Evolutionary conservation across 495 filamentous ascomycete genomes (phyloP).

Genomic region (Neurospora sp.): DNA sequence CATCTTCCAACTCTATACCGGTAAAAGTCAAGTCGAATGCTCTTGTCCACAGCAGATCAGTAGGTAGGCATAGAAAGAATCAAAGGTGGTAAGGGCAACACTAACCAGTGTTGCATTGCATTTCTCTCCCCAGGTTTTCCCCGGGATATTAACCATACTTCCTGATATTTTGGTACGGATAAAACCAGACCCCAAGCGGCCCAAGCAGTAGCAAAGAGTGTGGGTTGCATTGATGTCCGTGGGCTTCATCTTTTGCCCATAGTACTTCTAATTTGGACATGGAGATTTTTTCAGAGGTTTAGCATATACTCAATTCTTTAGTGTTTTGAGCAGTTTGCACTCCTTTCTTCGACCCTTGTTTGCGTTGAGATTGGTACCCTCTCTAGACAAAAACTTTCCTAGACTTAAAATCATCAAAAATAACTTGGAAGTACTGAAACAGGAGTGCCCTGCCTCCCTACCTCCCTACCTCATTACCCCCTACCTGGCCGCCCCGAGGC

Average conservation of each 20-base stretch:
- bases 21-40: background rate
- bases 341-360: no score
- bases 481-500: no score
- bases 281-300: no score
- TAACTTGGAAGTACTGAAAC: no score
- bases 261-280: no score
- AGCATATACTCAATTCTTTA: background rate
- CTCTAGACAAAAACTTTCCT: no score
- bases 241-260: background rate
- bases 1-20: background rate
- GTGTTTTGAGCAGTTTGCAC: background rate
- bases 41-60: background rate
- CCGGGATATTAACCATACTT: background rate
- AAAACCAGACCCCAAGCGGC: background rate
- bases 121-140: background rate
- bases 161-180: background rate
- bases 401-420: no score
- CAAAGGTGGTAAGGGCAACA: background rate
- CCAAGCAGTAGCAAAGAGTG: background rate
- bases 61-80: background rate
- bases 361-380: no score
- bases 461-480: background rate
- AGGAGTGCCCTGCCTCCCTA: background rate
- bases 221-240: background rate
- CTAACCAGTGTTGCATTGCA: background rate